Evolutionary conservation across 768 basidiomycete species (phyloP).

Genomic region (Rhizopogon roseolus): DNA sequence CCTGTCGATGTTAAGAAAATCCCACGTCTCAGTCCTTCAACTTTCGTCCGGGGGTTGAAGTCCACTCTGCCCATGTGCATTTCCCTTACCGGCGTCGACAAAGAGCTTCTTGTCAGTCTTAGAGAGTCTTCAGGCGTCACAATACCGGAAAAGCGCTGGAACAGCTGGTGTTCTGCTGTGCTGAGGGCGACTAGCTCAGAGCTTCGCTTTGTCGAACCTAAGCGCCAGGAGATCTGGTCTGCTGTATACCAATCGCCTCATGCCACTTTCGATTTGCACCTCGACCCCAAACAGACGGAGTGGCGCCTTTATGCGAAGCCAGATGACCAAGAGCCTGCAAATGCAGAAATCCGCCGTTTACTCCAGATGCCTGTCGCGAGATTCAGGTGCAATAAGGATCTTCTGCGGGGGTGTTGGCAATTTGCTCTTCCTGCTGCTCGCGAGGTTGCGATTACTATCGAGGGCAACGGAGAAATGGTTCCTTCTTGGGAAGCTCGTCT

Average conservation of each 20-base stretch:
- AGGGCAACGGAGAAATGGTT: conserved; percentile 56
- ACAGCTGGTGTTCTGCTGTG: conserved; percentile 64
- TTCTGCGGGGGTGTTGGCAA: conserved; percentile 77
- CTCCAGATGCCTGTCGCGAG: conserved; percentile 77
- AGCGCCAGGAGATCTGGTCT: conserved; percentile 86
- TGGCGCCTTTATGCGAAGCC: conserved; percentile 84
- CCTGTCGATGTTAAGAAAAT: conserved; percentile 46
- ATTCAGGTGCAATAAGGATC: conserved; percentile 45
- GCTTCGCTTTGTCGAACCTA: conserved; percentile 79
- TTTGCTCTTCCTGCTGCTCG: conserved; percentile 66
- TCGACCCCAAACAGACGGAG: conserved; percentile 74
- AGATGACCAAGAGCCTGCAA: conserved; percentile 62
- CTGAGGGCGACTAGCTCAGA: conserved; percentile 53
- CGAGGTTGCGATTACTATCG: conserved; percentile 54
- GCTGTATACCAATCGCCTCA: conserved; percentile 69
- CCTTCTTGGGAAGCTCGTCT: conserved; percentile 84
- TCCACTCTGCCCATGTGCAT: conserved; percentile 85
- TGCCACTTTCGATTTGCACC: conserved; percentile 68
- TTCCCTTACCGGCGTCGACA: conserved; percentile 45
- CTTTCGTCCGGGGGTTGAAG: conserved; percentile 76
- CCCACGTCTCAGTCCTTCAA: conserved; percentile 64
- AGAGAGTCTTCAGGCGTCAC: conserved; percentile 32
- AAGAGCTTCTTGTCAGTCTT: conserved; percentile 47
- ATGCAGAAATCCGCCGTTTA: conserved; percentile 71
- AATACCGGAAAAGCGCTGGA: conserved; percentile 59